Conservation (phyloP, 495 filamentous ascomycete genomes). For the Cercophora newfieldiana region DNA sequence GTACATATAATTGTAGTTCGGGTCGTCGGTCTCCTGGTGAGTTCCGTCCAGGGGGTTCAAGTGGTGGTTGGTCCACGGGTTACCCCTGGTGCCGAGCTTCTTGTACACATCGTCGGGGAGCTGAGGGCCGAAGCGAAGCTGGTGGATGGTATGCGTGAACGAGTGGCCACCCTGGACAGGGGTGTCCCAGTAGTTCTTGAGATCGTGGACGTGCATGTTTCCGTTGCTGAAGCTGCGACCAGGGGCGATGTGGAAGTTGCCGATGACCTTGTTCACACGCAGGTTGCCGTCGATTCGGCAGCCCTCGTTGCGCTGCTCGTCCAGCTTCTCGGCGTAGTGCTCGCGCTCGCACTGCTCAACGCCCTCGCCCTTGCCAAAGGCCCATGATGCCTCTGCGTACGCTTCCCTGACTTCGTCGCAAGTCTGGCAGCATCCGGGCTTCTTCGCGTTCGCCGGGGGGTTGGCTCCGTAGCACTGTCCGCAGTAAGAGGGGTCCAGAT, state of each 20-base stretch:
- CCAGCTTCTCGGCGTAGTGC: conserved; percentile 83
- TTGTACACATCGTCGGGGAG: conserved; percentile 72
- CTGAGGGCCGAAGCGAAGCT: conserved; percentile 90
- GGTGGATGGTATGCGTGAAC: conserved; percentile 88
- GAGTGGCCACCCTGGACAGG: conserved; percentile 67
- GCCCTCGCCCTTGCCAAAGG: conserved; percentile 85
- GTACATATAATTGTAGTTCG: conserved; percentile 96
- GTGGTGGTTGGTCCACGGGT: conserved; percentile 85
- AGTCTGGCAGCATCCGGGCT: conserved; percentile 89
- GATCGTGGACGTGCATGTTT: conserved; percentile 95
- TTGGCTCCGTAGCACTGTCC: conserved; percentile 88
- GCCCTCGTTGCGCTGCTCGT: conserved; percentile 84
- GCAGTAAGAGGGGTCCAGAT: conserved; percentile 91
- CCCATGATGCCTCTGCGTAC: conserved; percentile 85
- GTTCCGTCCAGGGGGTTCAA: conserved; percentile 88
- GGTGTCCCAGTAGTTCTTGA: conserved; percentile 84
- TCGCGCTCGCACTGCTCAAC: conserved; percentile 96
- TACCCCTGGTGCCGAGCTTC: conserved; percentile 54
- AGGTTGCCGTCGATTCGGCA: conserved; percentile 93
- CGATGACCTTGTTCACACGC: conserved; percentile 95
- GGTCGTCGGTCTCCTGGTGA: conserved; percentile 72
- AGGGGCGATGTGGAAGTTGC: conserved; percentile 98
- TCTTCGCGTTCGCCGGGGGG: conserved; percentile 65
- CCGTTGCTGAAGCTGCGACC: conserved; percentile 90
- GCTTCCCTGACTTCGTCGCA: conserved; percentile 96